A percentile compares a stretch with the other conserved stretches of the same genome.
phyloP scores from a whole-genome alignment of 345 rosid genomes.

The Citrus medica region DNA sequence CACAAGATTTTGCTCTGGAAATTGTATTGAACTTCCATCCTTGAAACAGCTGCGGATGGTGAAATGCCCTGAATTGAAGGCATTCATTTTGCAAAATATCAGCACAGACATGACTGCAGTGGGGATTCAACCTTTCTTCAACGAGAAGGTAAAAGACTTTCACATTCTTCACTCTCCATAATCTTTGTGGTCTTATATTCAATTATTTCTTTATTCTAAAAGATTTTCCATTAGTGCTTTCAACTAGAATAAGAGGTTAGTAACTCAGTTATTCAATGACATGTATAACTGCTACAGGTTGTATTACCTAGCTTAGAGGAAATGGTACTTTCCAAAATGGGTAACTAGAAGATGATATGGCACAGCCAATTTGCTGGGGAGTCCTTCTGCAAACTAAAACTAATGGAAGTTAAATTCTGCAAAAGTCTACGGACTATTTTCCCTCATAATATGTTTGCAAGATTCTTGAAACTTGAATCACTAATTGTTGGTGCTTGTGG shows the following conservation, averaged over 20 bases:
- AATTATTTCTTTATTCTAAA: not conserved
- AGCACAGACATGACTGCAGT: no score
- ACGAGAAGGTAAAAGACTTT: no score
- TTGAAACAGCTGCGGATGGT: slow-evolving; percentile 1
- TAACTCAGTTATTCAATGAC: not conserved
- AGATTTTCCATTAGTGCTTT: no score
- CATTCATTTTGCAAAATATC: no score
- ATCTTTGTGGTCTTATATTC: no score
- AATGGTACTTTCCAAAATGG: not conserved
- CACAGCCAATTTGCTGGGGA: no score
- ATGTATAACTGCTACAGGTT: slow-evolving; percentile 4
- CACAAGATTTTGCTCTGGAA: not conserved
- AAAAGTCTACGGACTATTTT: not conserved
- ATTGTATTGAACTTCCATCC: not conserved
- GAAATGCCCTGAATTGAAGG: not conserved
- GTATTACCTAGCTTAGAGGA: slow-evolving; percentile 23
- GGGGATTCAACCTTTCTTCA: no score
- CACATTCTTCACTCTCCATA: no score
- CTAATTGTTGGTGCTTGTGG: not conserved
- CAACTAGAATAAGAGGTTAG: no score
- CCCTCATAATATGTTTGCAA: slow-evolving; percentile 3
- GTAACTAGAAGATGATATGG: not conserved
- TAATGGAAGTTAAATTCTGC: not conserved
- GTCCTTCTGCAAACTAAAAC: no score
- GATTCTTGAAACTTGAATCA: not conserved